Evolutionary conservation across 164 flowering plant species (phyloP).

Genomic region (Dillenia turbinata): DNA sequence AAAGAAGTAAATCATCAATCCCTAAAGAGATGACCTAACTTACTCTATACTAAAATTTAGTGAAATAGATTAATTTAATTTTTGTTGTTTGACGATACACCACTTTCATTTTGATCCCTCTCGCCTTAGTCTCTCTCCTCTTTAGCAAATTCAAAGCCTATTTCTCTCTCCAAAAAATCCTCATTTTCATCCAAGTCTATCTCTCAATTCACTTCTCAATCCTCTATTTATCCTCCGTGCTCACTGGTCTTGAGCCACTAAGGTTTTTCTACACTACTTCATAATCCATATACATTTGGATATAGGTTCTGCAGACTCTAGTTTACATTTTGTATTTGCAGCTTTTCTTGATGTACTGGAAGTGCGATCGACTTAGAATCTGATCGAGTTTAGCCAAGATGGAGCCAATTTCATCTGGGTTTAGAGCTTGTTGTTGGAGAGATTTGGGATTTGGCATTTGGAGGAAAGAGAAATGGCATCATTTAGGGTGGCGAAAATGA

Average conservation of each 20-base stretch:
- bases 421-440: too few relatives aligned
- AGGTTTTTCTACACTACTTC: constrained; percentile 74
- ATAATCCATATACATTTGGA: constrained; percentile 58
- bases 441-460: too few relatives aligned
- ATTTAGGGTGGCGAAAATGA: too few relatives aligned
- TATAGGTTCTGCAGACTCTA: constrained; percentile 75
- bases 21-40: too few relatives aligned
- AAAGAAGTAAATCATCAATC: too few relatives aligned
- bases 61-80: too few relatives aligned
- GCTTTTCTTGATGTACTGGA: constrained; percentile 69
- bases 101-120: constrained; percentile 68
- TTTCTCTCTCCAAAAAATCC: constrained; percentile 71
- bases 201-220: constrained; percentile 85
- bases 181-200: constrained; percentile 77
- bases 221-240: constrained; percentile 54
- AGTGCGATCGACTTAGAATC: too few relatives aligned
- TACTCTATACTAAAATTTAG: too few relatives aligned
- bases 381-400: too few relatives aligned
- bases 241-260: constrained; percentile 79
- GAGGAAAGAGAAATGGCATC: too few relatives aligned
- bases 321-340: constrained; percentile 71
- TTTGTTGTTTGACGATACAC: too few relatives aligned
- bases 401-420: too few relatives aligned
- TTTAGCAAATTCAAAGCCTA: constrained; percentile 61
- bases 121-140: constrained; percentile 64